A percentile compares a stretch with the other conserved stretches of the same genome.
Conservation (phyloP, 2,329 filamentous ascomycete genomes). For the Paraphoma sp. region DNA sequence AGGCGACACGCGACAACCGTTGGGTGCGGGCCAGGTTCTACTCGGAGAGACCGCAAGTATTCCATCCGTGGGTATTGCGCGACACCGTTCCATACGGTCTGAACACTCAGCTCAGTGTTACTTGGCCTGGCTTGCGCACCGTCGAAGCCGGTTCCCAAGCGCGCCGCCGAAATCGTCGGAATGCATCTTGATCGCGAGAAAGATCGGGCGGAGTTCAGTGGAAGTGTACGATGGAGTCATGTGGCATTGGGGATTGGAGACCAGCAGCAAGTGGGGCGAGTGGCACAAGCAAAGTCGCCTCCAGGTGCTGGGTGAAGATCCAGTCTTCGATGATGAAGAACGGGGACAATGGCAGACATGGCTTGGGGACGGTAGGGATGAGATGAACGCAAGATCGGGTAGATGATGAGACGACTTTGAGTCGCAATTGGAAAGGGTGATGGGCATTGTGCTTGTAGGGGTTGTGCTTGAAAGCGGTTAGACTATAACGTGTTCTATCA, state of each 20-base stretch:
- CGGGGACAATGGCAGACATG: neutral
- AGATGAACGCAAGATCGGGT: neutral
- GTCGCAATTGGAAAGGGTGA: neutral
- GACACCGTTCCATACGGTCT: neutral
- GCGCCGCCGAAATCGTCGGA: neutral
- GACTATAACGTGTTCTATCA: no score
- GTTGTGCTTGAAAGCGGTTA: no score
- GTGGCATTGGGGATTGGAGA: slow-evolving; percentile 4
- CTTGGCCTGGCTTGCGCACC: slow-evolving; percentile 6
- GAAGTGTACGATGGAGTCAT: slow-evolving; percentile 1
- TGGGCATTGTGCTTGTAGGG: neutral
- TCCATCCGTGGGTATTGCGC: neutral
- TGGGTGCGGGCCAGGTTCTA: neutral
- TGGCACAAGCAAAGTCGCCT: slow-evolving; percentile 3
- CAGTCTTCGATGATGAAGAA: neutral
- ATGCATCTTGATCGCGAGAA: neutral
- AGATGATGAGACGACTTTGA: neutral
- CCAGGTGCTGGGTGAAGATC: slow-evolving; percentile 5
- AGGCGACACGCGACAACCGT: no score
- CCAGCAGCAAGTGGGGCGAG: neutral
- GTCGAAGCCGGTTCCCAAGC: neutral
- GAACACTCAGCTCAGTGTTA: neutral
- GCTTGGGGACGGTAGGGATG: neutral
- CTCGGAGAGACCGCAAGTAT: neutral
- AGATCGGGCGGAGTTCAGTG: neutral